Percentiles rank a stretch among this genome's conserved stretches.
These are phyloP conservation scores for Golubevia sp. DNA, from an alignment of 1,284 basidiomycete species.

Conservation along the genomic window DNA sequence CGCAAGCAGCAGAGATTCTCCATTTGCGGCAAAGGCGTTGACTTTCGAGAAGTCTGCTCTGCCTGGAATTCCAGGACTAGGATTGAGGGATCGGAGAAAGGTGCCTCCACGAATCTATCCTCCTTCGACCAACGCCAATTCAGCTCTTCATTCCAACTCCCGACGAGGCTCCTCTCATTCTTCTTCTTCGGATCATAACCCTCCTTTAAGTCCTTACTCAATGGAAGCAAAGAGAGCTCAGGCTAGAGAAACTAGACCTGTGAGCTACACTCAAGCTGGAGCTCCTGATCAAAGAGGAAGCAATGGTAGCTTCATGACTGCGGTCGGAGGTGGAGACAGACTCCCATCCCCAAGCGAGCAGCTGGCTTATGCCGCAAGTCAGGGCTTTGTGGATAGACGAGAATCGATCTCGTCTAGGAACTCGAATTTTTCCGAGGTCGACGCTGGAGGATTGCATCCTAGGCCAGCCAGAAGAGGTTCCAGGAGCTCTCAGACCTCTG, in stretches of 20 bases:
- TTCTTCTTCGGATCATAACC: not conserved
- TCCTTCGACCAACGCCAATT: conserved; percentile 20
- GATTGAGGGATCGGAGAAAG: conserved; percentile 31
- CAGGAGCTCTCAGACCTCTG: too few species aligned
- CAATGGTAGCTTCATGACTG: not conserved
- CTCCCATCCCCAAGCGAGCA: not conserved
- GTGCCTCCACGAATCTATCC: conserved; percentile 41
- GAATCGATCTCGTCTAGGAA: not conserved
- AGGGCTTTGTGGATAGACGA: not conserved
- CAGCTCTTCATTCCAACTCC: too few species aligned
- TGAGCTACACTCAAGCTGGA: too few species aligned
- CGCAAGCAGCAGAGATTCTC: not conserved
- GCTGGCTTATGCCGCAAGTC: not conserved
- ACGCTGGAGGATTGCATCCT: not conserved
- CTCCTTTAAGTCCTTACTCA: conserved; percentile 5
- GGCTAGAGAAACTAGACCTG: not conserved
- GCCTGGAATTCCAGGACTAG: conserved; percentile 6
- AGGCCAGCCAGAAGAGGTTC: too few species aligned
- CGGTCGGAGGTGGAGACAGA: not conserved
- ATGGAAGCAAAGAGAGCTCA: conserved; percentile 1
- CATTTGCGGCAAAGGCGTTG: not conserved
- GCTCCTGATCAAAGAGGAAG: too few species aligned
- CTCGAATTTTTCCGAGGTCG: not conserved
- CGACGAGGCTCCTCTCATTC: too few species aligned
- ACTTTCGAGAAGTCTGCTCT: not conserved